A percentile compares a stretch with the other conserved stretches of the same genome.
Evolutionary conservation across 805 yeast genomes (phyloP).

Genomic region (Helenozyma rhizophorensis): DNA sequence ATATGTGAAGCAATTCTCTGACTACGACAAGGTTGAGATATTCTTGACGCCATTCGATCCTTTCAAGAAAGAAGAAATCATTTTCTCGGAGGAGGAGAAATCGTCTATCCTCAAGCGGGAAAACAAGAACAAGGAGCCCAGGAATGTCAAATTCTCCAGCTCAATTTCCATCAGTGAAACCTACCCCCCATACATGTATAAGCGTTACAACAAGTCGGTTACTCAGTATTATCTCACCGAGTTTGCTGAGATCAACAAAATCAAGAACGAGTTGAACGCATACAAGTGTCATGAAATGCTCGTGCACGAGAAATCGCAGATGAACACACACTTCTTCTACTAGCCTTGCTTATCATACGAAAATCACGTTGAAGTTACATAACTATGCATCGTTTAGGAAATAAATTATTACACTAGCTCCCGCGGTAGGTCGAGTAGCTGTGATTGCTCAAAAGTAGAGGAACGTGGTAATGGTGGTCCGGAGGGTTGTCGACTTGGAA

Average conservation of each 20-base stretch:
- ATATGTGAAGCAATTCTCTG: conserved; percentile 34
- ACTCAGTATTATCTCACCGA: conserved; percentile 50
- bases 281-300: conserved; percentile 64
- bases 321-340: conserved; percentile 63
- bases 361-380: background rate
- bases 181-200: conserved; percentile 46
- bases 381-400: background rate
- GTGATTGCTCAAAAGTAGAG: conserved; percentile 76
- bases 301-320: conserved; percentile 58
- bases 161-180: conserved; percentile 49
- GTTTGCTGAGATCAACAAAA: conserved; percentile 46
- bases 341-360: conserved; percentile 15
- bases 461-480: conserved; percentile 84
- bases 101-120: conserved; percentile 3
- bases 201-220: conserved; percentile 49
- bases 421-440: conserved; percentile 93
- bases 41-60: conserved; percentile 29
- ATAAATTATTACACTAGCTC: no score
- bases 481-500: conserved; percentile 66
- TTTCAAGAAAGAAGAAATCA: conserved; percentile 5
- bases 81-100: conserved; percentile 11
- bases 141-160: conserved; percentile 39
- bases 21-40: conserved; percentile 27
- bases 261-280: conserved; percentile 61
- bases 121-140: conserved; percentile 5